Evolutionary conservation across 2,329 filamentous ascomycete species (phyloP).

Genomic region (Ceratocystis alfenasii): DNA sequence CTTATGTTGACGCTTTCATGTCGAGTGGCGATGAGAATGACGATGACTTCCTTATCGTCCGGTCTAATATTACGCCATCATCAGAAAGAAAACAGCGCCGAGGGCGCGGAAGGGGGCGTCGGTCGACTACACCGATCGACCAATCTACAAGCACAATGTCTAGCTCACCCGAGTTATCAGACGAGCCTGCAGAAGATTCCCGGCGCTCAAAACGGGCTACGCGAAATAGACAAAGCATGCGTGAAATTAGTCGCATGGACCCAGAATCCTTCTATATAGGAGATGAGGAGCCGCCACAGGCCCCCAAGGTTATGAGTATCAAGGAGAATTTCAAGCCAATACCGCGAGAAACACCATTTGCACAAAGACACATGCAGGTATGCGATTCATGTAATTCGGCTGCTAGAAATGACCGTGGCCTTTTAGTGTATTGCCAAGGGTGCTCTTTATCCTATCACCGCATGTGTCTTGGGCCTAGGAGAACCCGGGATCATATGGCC

Average conservation of each 20-base stretch:
- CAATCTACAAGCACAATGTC: slow-evolving; percentile 22
- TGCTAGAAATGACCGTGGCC: slow-evolving; percentile 48
- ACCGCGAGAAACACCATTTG: slow-evolving; percentile 46
- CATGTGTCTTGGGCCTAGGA: slow-evolving; percentile 63
- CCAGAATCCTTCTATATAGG: slow-evolving; percentile 44
- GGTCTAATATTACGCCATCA: slow-evolving; percentile 30
- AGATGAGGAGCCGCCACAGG: slow-evolving; percentile 35
- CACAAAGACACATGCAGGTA: slow-evolving; percentile 51
- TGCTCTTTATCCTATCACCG: slow-evolving; percentile 79
- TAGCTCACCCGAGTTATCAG: slow-evolving; percentile 29
- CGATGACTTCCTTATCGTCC: slow-evolving; percentile 30
- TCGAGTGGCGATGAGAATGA: slow-evolving; percentile 29
- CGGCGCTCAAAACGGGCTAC: slow-evolving; percentile 36
- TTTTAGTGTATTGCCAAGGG: slow-evolving; percentile 78
- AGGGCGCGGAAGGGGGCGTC: slow-evolving; percentile 2
- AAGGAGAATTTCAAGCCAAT: slow-evolving; percentile 61
- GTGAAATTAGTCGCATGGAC: slow-evolving; percentile 44
- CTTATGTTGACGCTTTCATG: slow-evolving; percentile 14
- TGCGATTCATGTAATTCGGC: slow-evolving; percentile 61
- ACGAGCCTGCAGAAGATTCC: slow-evolving; percentile 41
- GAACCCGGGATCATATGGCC: slow-evolving; percentile 68
- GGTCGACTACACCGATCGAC: slow-evolving; percentile 8
- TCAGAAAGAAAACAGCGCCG: not conserved
- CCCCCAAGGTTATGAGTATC: slow-evolving; percentile 48
- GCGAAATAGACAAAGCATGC: slow-evolving; percentile 31